Percentiles rank a stretch among this genome's conserved stretches.
These are phyloP conservation scores for Ricinus communis DNA, from an alignment of 345 rosid species.

Conservation along the genomic window DNA sequence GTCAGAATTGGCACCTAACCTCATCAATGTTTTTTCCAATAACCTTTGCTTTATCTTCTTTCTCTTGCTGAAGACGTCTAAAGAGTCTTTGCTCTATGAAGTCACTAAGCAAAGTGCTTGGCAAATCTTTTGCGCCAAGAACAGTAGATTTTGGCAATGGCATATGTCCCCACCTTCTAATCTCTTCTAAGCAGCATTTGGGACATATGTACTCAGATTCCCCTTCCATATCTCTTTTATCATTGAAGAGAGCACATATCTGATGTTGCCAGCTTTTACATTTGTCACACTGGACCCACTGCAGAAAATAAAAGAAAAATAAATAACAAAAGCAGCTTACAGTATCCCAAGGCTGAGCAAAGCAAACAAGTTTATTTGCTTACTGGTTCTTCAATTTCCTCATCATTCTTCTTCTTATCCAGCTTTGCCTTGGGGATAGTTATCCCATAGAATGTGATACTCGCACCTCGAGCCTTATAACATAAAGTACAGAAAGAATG, in stretches of 20 bases:
- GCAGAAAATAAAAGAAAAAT: slow-evolving; percentile 18
- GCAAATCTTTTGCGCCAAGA: slow-evolving; percentile 55
- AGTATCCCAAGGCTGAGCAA: neutral
- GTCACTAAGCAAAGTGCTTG: slow-evolving; percentile 49
- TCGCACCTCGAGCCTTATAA: slow-evolving; percentile 27
- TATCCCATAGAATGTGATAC: slow-evolving; percentile 29
- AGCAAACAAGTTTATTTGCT: slow-evolving; percentile 12
- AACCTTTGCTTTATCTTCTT: slow-evolving; percentile 43
- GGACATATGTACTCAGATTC: slow-evolving; percentile 48
- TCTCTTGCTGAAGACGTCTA: slow-evolving; percentile 46
- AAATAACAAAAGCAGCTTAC: slow-evolving; percentile 1
- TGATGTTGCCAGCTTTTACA: slow-evolving; percentile 63
- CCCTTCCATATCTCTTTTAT: slow-evolving; percentile 36
- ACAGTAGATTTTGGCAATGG: slow-evolving; percentile 19
- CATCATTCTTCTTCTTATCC: slow-evolving; percentile 34
- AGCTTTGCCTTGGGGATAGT: slow-evolving; percentile 37
- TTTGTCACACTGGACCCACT: slow-evolving; percentile 63
- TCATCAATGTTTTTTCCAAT: slow-evolving; percentile 43
- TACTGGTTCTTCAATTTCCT: slow-evolving; percentile 45
- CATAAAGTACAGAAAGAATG: slow-evolving; percentile 47
- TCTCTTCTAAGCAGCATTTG: slow-evolving; percentile 47
- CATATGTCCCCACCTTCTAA: slow-evolving; percentile 22
- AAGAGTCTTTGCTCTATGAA: slow-evolving; percentile 51
- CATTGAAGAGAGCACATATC: slow-evolving; percentile 63
- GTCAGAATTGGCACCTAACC: slow-evolving; percentile 35